Percentiles rank a stretch among this genome's conserved stretches.
Evolutionary conservation across 2,329 filamentous ascomycete species (phyloP).

Genomic region (Bipolaris cookei): DNA sequence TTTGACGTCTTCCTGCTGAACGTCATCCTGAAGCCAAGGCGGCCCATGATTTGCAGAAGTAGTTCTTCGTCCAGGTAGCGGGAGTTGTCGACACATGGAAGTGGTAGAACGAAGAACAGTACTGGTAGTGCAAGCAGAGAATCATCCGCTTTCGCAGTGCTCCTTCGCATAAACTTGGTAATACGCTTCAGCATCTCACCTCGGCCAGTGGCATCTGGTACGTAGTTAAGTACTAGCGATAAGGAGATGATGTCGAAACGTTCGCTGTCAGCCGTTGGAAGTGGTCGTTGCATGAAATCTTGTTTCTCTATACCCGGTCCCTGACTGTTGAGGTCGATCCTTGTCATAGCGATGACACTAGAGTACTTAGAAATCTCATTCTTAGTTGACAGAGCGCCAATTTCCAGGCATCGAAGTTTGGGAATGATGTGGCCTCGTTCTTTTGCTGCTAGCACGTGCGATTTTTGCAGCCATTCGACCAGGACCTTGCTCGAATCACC

Average conservation of each 20-base stretch:
- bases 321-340: conserved; percentile 92
- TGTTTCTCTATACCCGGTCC: conserved; percentile 81
- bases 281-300: conserved; percentile 89
- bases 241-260: conserved; percentile 89
- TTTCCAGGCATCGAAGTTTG: conserved; percentile 75
- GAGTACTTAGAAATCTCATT: conserved; percentile 80
- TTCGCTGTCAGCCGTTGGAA: conserved; percentile 67
- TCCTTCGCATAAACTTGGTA: conserved; percentile 41
- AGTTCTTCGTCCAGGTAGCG: conserved; percentile 80
- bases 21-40: conserved; percentile 72
- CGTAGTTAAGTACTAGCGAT: conserved; percentile 92
- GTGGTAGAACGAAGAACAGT: conserved; percentile 87
- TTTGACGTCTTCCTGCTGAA: conserved; percentile 79
- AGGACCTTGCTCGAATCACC: conserved; percentile 68
- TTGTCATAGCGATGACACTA: conserved; percentile 71
- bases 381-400: conserved; percentile 81
- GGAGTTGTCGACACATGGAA: conserved; percentile 87
- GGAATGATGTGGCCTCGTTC: conserved; percentile 8
- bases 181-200: conserved; percentile 77
- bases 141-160: conserved; percentile 2
- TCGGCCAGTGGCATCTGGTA: conserved; percentile 74
- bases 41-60: conserved; percentile 74
- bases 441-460: conserved; percentile 28
- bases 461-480: conserved; percentile 62
- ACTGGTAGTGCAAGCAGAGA: conserved; percentile 57